Conservation (phyloP, 2,329 filamentous ascomycete genomes). For the Diaporthe sp. region DNA sequence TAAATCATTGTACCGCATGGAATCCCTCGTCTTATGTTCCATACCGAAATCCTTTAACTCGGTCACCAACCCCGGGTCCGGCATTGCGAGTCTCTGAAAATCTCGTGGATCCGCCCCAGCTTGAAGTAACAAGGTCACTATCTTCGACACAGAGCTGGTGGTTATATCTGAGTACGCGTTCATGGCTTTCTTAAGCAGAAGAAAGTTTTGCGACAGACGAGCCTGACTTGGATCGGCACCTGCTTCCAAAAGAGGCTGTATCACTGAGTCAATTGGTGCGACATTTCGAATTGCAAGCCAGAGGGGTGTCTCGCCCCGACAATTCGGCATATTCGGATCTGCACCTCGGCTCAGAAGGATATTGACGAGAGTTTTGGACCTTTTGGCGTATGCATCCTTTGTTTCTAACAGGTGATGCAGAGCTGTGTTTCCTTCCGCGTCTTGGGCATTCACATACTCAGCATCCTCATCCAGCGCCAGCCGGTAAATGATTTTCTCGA, state of each 20-base stretch:
- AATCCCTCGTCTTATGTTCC: background rate
- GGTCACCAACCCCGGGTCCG: background rate
- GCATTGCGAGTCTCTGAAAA: background rate
- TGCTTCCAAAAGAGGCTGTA: background rate
- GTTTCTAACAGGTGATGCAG: background rate
- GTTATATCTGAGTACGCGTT: background rate
- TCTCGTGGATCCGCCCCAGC: background rate
- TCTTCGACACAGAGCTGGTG: background rate
- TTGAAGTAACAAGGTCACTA: background rate
- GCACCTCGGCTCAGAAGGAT: background rate
- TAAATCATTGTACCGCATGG: background rate
- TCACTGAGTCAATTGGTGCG: background rate
- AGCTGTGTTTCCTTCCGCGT: background rate
- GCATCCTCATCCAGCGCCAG: background rate
- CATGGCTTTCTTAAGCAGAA: background rate
- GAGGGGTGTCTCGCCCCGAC: background rate
- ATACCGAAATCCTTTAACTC: too few relatives aligned
- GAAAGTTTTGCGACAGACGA: background rate
- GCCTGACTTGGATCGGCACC: background rate
- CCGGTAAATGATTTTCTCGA: background rate
- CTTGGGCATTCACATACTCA: background rate
- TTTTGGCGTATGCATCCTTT: fast-evolving
- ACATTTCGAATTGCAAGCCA: too few relatives aligned
- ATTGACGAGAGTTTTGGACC: background rate
- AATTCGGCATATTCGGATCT: background rate